phyloP scores from a whole-genome alignment of 805 yeast genomes.

The Huiozyma naganishii region DNA sequence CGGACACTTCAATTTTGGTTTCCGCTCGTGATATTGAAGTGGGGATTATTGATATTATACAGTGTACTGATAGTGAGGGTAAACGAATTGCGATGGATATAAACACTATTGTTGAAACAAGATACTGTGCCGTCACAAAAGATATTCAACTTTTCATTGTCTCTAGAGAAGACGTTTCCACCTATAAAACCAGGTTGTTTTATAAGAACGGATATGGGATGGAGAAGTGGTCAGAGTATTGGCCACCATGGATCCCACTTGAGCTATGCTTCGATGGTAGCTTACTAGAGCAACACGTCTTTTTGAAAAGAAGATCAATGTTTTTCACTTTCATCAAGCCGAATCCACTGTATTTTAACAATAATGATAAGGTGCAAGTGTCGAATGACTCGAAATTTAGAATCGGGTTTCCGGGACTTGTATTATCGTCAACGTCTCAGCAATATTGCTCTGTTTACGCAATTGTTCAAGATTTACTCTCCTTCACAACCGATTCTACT shows the following conservation, averaged over 20 bases:
- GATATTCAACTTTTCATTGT: constrained; percentile 48
- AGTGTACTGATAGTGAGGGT: constrained; percentile 26
- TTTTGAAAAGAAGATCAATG: constrained; percentile 43
- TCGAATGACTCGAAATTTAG: constrained; percentile 24
- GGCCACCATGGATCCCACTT: constrained; percentile 63
- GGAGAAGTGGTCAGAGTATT: constrained; percentile 24
- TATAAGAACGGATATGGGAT: constrained; percentile 24
- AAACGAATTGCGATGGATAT: constrained; percentile 21
- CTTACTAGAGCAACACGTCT: constrained; percentile 32
- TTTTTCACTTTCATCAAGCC: constrained; percentile 41
- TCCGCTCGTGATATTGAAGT: constrained; percentile 51
- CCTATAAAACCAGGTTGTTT: constrained; percentile 19
- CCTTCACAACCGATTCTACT: constrained; percentile 28
- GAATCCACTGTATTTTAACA: constrained; percentile 38
- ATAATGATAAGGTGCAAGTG: constrained; percentile 14
- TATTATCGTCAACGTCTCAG: constrained; percentile 42
- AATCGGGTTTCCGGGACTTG: constrained; percentile 36
- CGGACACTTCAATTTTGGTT: constrained; percentile 38
- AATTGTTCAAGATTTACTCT: constrained; percentile 36
- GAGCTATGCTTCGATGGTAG: constrained; percentile 48
- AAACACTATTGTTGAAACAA: constrained; percentile 38
- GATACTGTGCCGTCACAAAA: constrained; percentile 44
- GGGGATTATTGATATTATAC: constrained; percentile 38
- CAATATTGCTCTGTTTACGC: constrained; percentile 47
- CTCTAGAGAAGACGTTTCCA: constrained; percentile 28